A percentile compares a stretch with the other conserved stretches of the same genome.
Conservation (phyloP, 169 alveolate species). For the Blepharisma undulans region DNA sequence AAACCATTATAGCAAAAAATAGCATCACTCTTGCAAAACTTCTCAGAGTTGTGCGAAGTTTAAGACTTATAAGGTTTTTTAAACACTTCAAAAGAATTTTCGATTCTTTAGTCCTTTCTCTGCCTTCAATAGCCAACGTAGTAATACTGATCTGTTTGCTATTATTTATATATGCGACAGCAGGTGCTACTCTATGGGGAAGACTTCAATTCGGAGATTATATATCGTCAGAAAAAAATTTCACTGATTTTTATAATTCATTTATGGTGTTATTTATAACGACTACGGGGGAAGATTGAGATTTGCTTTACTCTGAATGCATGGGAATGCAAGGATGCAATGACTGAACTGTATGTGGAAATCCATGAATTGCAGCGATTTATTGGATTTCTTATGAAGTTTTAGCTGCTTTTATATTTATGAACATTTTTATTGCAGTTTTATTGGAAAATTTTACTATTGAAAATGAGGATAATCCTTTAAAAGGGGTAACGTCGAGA, state of each 20-base stretch:
- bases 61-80: slow-evolving; percentile 77
- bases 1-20: slow-evolving; percentile 25
- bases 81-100: slow-evolving; percentile 77
- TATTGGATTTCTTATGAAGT: slow-evolving; percentile 63
- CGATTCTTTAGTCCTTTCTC: slow-evolving; percentile 76
- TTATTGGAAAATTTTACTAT: slow-evolving; percentile 40
- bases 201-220: slow-evolving; percentile 48
- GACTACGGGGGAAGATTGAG: slow-evolving; percentile 83
- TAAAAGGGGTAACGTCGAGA: background rate
- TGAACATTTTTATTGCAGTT: slow-evolving; percentile 68
- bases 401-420: slow-evolving; percentile 51
- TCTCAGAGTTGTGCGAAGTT: slow-evolving; percentile 81
- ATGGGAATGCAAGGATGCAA: slow-evolving; percentile 24
- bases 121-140: slow-evolving; percentile 76
- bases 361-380: slow-evolving; percentile 45
- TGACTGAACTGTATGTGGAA: slow-evolving; percentile 46
- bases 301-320: slow-evolving; percentile 65
- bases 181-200: slow-evolving; percentile 79
- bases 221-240: slow-evolving; percentile 69
- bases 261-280: slow-evolving; percentile 64
- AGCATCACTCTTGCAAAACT: slow-evolving; percentile 76
- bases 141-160: slow-evolving; percentile 71
- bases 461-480: background rate
- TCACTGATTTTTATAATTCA: slow-evolving; percentile 73
- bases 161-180: slow-evolving; percentile 75